phyloP scores from a whole-genome alignment of 1,284 basidiomycete genomes.

The Athelia psychrophila region DNA sequence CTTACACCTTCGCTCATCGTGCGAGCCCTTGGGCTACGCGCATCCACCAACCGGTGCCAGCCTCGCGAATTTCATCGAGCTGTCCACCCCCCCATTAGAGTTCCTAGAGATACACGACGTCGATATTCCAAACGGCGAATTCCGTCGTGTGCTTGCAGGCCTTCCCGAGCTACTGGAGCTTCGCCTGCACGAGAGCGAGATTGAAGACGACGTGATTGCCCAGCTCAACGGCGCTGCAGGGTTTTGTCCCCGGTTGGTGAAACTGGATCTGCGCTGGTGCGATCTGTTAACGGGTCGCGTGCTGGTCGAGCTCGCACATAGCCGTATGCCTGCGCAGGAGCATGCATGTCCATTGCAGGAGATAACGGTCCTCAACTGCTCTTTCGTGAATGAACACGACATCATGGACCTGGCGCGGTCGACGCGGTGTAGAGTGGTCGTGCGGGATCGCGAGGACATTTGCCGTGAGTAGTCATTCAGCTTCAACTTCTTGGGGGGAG shows the following conservation, averaged over 20 bases:
- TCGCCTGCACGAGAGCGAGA: constrained; percentile 58
- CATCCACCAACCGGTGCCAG: constrained; percentile 36
- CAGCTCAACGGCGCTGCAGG: constrained; percentile 37
- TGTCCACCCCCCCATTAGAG: constrained; percentile 39
- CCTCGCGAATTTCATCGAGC: constrained; percentile 38
- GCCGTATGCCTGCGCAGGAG: constrained; percentile 24
- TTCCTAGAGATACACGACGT: constrained; percentile 56
- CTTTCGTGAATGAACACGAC: constrained; percentile 53
- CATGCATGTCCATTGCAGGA: constrained; percentile 31
- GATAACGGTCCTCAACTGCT: constrained; percentile 58
- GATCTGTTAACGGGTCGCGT: constrained; percentile 49
- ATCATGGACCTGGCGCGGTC: constrained; percentile 47
- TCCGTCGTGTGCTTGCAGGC: constrained; percentile 36
- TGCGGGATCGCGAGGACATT: constrained; percentile 43
- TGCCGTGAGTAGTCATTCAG: constrained; percentile 44
- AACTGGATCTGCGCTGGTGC: constrained; percentile 62
- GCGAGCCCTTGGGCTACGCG: constrained; percentile 36
- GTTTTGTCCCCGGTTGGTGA: constrained; percentile 45
- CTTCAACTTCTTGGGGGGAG: neutral
- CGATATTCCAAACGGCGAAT: constrained; percentile 41
- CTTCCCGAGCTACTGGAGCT: constrained; percentile 44
- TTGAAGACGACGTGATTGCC: constrained; percentile 46
- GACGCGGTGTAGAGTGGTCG: constrained; percentile 49
- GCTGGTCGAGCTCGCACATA: constrained; percentile 46
- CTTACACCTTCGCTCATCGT: constrained; percentile 44